Evolutionary conservation across 2,329 filamentous ascomycete species (phyloP), one percentile per base, ranked within the genome.

Genomic region (Biscogniauxia mediterranea): DNA sequence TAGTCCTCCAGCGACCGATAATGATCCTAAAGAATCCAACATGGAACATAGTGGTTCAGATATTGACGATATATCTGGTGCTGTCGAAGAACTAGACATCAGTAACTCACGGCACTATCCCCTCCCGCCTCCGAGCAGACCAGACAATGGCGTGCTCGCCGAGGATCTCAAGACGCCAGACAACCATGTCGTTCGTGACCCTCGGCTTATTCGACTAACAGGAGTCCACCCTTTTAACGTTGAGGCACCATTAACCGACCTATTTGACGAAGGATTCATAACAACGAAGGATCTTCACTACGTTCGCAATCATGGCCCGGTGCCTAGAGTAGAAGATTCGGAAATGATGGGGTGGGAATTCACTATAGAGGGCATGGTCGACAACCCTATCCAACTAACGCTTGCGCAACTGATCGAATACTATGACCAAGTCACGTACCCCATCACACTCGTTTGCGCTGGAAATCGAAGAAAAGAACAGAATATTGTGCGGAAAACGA

Each of bases 381-480:
- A 92, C 61, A 86, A 87, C 2, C 92, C 93, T 0, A 77, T 96
- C 38, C 88, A 79, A 15, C 80, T 96, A 68, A 91, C 82, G 1
- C 79, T 97, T 55, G 82, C 84, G 46, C 86, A 95, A 57, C 83
- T 97, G 0, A 79, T 96, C 32, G 78, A 82, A 42, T 83, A 90
- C 8, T 96, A 90, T 69, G 87, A 93, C 58, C 91, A 96, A 72
- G 84, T 92, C 25, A 97, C 93, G 2, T 91, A 90, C 61, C 93
- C 93, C 0, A 83, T 97, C 62, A 97, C 93, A 0, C 83, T 97
- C 1, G 93, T 97, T 21, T 97, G 93, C 74, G 93, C 93, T 3
- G 93, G 93, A 1, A 97, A 97, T 74, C 84, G 93, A 61, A 85
- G 93, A 32, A 97, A 97, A 77, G 93, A 97, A 76, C 93, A 97